Percentiles rank a stretch among this genome's conserved stretches.
phyloP scores from a whole-genome alignment of 169 alveolate genomes.

The Eimeria maxima region DNA sequence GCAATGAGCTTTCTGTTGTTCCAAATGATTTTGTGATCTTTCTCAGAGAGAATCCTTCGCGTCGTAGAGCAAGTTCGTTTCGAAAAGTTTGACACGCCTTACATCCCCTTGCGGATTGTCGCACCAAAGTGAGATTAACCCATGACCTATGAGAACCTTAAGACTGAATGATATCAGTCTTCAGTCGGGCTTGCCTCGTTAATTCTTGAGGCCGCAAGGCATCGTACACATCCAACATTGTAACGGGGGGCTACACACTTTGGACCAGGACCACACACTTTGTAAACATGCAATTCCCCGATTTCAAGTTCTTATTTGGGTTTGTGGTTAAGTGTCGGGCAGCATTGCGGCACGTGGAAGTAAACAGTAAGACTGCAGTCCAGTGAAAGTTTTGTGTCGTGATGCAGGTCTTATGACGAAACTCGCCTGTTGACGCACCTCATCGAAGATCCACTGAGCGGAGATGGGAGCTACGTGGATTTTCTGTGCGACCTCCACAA shows the following conservation, averaged over 20 bases:
- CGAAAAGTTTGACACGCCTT: slow-evolving; percentile 74
- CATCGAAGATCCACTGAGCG: slow-evolving; percentile 80
- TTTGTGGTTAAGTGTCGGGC: not conserved
- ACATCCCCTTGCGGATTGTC: slow-evolving; percentile 80
- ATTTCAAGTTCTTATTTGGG: not conserved
- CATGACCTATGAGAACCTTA: not conserved
- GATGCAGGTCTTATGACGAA: slow-evolving; percentile 79
- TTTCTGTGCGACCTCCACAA: slow-evolving; percentile 81
- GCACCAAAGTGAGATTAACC: slow-evolving; percentile 60
- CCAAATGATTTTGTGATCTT: not conserved
- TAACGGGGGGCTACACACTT: not conserved
- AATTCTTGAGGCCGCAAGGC: not conserved
- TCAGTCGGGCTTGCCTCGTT: not conserved
- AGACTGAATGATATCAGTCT: not conserved
- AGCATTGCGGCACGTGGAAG: not conserved
- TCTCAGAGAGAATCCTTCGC: slow-evolving; percentile 59
- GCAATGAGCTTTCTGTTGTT: not conserved
- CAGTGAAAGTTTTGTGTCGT: not conserved
- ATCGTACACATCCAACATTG: not conserved
- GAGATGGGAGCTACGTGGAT: slow-evolving; percentile 83
- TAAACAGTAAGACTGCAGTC: not conserved
- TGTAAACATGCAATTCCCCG: not conserved
- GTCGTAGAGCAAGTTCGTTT: slow-evolving; percentile 75
- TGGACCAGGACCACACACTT: no score
- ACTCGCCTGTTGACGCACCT: slow-evolving; percentile 79